These are phyloP conservation scores for Phytophthora syringae DNA, from an alignment of 352 stramenopile genomes.

Conservation along the genomic window DNA sequence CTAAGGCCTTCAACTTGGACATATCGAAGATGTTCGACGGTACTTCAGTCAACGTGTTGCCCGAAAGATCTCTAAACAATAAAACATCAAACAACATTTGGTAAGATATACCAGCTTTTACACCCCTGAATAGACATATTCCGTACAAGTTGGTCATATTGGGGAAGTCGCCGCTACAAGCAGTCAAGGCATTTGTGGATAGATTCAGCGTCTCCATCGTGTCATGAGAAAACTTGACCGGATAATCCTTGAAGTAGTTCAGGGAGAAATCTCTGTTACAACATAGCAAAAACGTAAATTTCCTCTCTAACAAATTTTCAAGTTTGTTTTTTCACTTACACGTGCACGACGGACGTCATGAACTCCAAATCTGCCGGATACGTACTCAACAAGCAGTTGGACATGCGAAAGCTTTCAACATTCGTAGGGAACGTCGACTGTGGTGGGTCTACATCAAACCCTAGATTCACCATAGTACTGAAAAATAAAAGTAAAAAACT, in stretches of 20 bases:
- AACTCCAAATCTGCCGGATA: slow-evolving; percentile 58
- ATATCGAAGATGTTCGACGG: slow-evolving; percentile 56
- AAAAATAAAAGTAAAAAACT: slow-evolving; percentile 10
- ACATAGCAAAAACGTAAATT: neutral
- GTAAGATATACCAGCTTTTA: neutral
- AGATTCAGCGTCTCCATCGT: slow-evolving; percentile 57
- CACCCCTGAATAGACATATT: neutral
- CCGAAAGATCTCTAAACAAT: slow-evolving; percentile 51
- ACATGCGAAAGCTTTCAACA: slow-evolving; percentile 52
- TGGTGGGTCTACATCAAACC: slow-evolving; percentile 43
- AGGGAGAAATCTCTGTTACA: slow-evolving; percentile 56
- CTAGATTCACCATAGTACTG: slow-evolving; percentile 63
- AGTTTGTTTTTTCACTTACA: slow-evolving; percentile 40
- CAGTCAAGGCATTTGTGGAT: slow-evolving; percentile 57
- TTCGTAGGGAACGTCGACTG: slow-evolving; percentile 61
- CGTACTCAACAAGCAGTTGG: slow-evolving; percentile 60
- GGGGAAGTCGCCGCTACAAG: slow-evolving; percentile 54
- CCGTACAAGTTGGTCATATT: slow-evolving; percentile 62
- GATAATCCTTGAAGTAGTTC: slow-evolving; percentile 66
- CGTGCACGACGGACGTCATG: slow-evolving; percentile 53
- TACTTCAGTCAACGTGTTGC: slow-evolving; percentile 54
- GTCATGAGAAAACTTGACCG: slow-evolving; percentile 53
- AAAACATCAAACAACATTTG: neutral
- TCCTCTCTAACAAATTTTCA: neutral
- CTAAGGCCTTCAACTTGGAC: slow-evolving; percentile 46